phyloP scores from a whole-genome alignment of 2,329 filamentous ascomycete species.

The Nigrospora oryzae region DNA sequence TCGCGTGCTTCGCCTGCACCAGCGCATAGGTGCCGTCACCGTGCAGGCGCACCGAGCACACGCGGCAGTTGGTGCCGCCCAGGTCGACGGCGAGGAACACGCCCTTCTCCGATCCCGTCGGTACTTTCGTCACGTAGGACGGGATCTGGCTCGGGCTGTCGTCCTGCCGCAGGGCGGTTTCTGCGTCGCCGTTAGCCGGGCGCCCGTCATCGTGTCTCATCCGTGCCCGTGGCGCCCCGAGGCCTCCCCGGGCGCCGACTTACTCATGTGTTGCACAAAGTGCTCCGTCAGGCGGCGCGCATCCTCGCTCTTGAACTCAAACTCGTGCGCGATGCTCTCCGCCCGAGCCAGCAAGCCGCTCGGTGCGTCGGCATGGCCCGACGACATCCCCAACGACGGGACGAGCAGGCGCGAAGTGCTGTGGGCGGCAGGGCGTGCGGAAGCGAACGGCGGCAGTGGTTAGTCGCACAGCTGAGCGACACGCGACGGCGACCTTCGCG shows the following conservation, averaged over 20 bases:
- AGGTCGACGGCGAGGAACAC: conserved; percentile 22
- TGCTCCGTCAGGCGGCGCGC: conserved; percentile 7
- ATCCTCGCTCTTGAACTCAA: conserved; percentile 3
- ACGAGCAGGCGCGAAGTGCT: too few relatives aligned
- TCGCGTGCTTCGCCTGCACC: conserved; percentile 42
- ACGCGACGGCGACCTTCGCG: too few relatives aligned
- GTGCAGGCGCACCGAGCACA: conserved; percentile 28
- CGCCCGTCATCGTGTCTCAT: too few relatives aligned
- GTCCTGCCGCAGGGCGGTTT: conserved; percentile 47
- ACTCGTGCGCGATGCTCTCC: conserved; percentile 4
- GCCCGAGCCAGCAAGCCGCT: conserved; percentile 1
- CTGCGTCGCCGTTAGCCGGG: background rate
- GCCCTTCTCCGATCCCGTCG: conserved; percentile 69
- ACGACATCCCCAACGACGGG: background rate
- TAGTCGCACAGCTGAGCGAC: too few relatives aligned
- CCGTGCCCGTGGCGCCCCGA: background rate
- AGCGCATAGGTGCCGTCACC: conserved; percentile 62
- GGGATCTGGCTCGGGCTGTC: conserved; percentile 63
- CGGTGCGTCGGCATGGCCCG: background rate
- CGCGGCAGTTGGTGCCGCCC: conserved; percentile 24
- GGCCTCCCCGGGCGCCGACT: background rate
- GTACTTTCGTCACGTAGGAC: conserved; percentile 68
- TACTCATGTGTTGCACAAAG: conserved; percentile 12
- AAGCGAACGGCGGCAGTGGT: too few relatives aligned
- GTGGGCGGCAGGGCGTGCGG: too few relatives aligned